Evolutionary conservation across 345 rosid genomes (phyloP), one percentile per base, ranked within the genome.

Genomic region (Camelina sativa): DNA sequence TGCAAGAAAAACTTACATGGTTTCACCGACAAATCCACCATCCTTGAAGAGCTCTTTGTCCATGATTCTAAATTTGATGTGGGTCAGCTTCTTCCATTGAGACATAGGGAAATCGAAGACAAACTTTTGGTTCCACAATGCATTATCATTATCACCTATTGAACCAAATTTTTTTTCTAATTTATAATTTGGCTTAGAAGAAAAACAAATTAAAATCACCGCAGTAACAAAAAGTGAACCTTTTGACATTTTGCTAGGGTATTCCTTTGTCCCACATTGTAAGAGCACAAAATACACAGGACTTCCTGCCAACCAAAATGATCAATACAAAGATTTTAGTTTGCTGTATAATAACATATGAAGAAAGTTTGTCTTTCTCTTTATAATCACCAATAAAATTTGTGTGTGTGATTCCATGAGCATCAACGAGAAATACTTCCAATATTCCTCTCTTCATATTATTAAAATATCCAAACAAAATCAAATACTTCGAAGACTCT

Each of bases 41-140:
- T 82, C 79, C 40, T 56, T 76, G 82, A 86, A 84, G 60, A 83
- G 77, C 71, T 85, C 82, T 71, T 64, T 71, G 81, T 86, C 91
- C 92, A 86, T 90, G 76, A 90, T 87, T 72, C 82, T 86, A 62
- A 90, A 65, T 68, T 85, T 95, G 44, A 91, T 80, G 38, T 84
- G 85, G 43, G 79, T 77, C 19, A 84, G 40, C 32, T 74, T 84
- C 77, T 78, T 80, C 90, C 95, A 91, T 25, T 87, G 81, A 44
- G 72, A 58, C 20, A 83, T 65, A 0, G 86, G 85, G 65, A 80
- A 86, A 59, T 86, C 84, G 17, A 92, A 89, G 38, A 43, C 72
- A 79, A 95, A 86, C 80, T 94, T 94, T 85, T 94, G 85, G 80
- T 94, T 91, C 98, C 98, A 94, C 80, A 84, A 58, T 41, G 84